Evolutionary conservation across 495 filamentous ascomycete species (phyloP).

Genomic region (Xylaria palmicola): DNA sequence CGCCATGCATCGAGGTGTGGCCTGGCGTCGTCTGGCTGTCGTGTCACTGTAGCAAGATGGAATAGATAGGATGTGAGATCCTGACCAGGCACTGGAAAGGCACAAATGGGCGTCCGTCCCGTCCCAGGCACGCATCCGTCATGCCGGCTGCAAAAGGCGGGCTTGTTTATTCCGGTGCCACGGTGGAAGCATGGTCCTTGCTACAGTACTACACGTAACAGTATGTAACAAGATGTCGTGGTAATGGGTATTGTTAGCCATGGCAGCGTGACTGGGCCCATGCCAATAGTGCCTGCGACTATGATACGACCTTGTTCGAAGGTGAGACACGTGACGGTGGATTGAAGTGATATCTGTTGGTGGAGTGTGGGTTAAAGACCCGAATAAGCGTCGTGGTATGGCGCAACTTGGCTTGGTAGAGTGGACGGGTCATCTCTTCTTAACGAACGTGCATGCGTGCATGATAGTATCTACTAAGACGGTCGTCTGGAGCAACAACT

Average conservation of each 20-base stretch:
- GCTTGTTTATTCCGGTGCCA: conserved; percentile 2
- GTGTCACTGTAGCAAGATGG: neutral
- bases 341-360: neutral
- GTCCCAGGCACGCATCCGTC: conserved; percentile 1
- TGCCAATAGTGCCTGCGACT: neutral
- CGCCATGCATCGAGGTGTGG: conserved; percentile 14
- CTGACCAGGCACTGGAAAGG: neutral
- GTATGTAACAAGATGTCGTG: neutral
- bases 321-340: conserved; percentile 6
- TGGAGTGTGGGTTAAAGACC: neutral
- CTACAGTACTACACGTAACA: neutral
- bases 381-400: neutral
- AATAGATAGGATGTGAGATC: neutral
- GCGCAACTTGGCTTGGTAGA: neutral
- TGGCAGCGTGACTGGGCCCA: neutral
- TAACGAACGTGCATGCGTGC: neutral
- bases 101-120: conserved; percentile 12
- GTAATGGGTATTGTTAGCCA: neutral
- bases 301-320: neutral
- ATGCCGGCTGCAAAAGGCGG: neutral
- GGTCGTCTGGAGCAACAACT: neutral
- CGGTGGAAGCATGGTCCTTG: neutral
- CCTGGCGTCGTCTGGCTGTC: neutral
- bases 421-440: neutral
- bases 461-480: no score